Evolutionary conservation across 1,284 basidiomycete genomes (phyloP).

Genomic region (Trametes versicolor): DNA sequence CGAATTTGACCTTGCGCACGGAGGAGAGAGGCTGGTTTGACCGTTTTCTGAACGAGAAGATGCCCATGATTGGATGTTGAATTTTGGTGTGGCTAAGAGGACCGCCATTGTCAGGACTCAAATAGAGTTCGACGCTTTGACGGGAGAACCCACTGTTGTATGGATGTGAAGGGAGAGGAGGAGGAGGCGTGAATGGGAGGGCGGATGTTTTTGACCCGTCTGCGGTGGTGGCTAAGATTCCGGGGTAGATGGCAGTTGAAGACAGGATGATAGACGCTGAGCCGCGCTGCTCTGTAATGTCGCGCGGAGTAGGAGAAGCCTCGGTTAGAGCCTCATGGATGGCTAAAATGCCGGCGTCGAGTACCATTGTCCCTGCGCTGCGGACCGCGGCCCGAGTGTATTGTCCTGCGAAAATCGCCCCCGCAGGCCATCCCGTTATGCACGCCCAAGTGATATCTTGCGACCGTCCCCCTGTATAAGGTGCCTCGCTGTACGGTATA

Average conservation of each 20-base stretch:
- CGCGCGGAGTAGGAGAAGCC: neutral
- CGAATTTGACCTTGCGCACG: neutral
- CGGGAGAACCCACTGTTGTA: neutral
- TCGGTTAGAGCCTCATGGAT: conserved; percentile 1
- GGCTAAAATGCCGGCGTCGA: neutral
- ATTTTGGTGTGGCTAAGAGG: neutral
- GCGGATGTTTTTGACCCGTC: neutral
- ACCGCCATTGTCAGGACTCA: too few species aligned
- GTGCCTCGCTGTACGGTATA: too few species aligned
- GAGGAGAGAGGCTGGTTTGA: neutral
- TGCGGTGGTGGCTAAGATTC: neutral
- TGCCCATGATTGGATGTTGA: neutral
- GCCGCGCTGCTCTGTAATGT: neutral
- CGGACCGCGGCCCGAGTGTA: neutral
- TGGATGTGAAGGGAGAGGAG: neutral
- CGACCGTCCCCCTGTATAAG: too few species aligned
- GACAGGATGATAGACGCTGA: neutral
- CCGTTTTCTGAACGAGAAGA: neutral
- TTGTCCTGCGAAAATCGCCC: neutral
- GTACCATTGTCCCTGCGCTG: neutral
- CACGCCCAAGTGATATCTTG: too few species aligned
- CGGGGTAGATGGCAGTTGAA: neutral
- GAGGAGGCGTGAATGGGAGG: neutral
- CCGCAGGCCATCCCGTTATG: too few species aligned
- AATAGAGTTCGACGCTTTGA: neutral